A percentile compares a stretch with the other conserved stretches of the same genome.
phyloP scores from a whole-genome alignment of 768 basidiomycete genomes.

The Lentinus brumalis region DNA sequence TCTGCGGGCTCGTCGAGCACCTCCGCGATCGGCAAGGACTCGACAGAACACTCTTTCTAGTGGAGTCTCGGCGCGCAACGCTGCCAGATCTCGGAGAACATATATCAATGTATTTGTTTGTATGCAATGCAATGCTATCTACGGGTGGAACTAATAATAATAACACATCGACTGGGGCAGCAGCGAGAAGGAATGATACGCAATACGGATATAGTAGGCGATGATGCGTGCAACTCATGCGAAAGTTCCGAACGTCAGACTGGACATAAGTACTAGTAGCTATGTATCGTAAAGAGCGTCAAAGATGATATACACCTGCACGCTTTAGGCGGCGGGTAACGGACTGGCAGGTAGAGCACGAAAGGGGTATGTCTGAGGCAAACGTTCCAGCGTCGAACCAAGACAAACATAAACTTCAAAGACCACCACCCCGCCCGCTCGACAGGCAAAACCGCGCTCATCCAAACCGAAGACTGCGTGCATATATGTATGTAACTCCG shows the following conservation, averaged over 20 bases:
- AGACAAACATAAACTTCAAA: not conserved
- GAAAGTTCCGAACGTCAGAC: not conserved
- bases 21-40: slow-evolving; percentile 80
- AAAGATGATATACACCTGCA: not conserved
- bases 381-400: not conserved
- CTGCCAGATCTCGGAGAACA: no score
- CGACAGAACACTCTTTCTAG: slow-evolving; percentile 85
- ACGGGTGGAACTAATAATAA: not conserved
- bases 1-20: slow-evolving; percentile 90
- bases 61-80: no score
- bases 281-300: slow-evolving; percentile 1
- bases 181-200: not conserved
- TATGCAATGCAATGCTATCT: not conserved
- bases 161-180: not conserved
- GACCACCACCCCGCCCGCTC: not conserved
- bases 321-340: not conserved
- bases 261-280: not conserved
- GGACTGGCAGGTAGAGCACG: not conserved
- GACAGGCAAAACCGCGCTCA: no score
- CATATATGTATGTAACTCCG: no score
- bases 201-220: not conserved
- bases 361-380: no score
- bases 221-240: not conserved
- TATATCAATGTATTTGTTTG: not conserved
- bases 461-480: not conserved